phyloP scores from a whole-genome alignment of 1,284 basidiomycete genomes.

The Chondrostereum purpureum region DNA sequence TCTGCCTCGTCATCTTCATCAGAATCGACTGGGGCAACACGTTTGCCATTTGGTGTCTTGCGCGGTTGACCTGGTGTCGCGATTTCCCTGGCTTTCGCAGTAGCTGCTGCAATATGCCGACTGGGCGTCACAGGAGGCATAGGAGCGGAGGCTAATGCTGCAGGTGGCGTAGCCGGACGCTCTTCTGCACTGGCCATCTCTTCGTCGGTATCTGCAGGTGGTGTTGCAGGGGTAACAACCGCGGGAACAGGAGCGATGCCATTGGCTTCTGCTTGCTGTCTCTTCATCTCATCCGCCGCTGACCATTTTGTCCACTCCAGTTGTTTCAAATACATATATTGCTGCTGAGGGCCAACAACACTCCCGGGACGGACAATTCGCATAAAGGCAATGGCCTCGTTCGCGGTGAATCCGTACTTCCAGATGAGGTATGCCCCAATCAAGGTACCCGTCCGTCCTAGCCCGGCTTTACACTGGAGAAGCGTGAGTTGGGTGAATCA shows the following conservation, averaged over 20 bases:
- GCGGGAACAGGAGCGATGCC: slow-evolving; percentile 31
- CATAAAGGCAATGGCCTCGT: slow-evolving; percentile 98
- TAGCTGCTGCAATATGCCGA: slow-evolving; percentile 61
- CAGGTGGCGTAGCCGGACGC: slow-evolving; percentile 31
- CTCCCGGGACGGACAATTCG: slow-evolving; percentile 93
- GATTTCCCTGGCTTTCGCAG: slow-evolving; percentile 61
- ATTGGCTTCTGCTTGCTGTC: slow-evolving; percentile 38
- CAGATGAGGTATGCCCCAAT: slow-evolving; percentile 98
- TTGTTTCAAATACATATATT: slow-evolving; percentile 96
- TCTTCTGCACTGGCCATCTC: slow-evolving; percentile 31
- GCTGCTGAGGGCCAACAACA: slow-evolving; percentile 90
- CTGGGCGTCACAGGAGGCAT: slow-evolving; percentile 74
- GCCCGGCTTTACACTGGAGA: slow-evolving; percentile 83
- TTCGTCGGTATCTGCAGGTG: slow-evolving; percentile 66
- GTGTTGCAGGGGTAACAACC: slow-evolving; percentile 71
- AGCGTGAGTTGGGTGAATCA: slow-evolving; percentile 16
- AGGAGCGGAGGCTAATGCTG: slow-evolving; percentile 23
- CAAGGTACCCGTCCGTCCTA: slow-evolving; percentile 89
- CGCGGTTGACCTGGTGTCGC: slow-evolving; percentile 77
- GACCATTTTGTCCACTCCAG: slow-evolving; percentile 93
- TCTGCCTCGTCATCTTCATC: slow-evolving; percentile 51
- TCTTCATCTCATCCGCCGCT: slow-evolving; percentile 68
- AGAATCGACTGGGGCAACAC: slow-evolving; percentile 45
- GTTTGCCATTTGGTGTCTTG: slow-evolving; percentile 76
- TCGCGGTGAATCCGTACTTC: slow-evolving; percentile 99